Base-by-base conservation (phyloP, 495 filamentous ascomycete species). In the Tetracladium setigerum region DNA sequence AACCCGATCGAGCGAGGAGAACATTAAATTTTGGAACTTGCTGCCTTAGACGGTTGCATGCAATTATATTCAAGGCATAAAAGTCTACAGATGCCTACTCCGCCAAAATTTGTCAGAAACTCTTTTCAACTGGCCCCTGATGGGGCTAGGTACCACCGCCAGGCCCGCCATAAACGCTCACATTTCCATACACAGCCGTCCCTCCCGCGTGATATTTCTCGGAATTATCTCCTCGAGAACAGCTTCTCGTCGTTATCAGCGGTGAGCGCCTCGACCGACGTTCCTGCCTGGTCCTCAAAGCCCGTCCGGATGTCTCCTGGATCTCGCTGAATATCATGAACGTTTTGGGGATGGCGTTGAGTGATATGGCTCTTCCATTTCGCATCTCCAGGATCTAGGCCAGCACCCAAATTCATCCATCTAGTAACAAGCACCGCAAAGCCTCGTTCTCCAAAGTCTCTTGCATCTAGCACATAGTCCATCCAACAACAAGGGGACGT, bases 211-310 rank as follows among this genome's bases (percentile, higher is more conserved):
- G n/a, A n/a, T n/a, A n/a, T n/a, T n/a, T n/a, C n/a, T n/a, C n/a
- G n/a, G n/a, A n/a, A n/a, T n/a, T n/a, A n/a, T n/a, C n/a, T n/a
- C 46, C 37, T 41, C 31, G 49, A 52, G 44, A 54, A 45, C 39
- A 54, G 39, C 40, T 54, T 54, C 34, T 37, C 14, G 39, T 38
- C 41, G 37, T 54, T 54, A 44, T 54, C 50, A 44, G 44, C 45
- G 39, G 50, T 54, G 39, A 54, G 38, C 38, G 44, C 44, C 38
- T 54, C 40, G 18, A 54, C 39, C 27, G 40, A 54, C 40, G 39
- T n/a, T 33, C 36, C 46, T 34, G 32, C 46, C 17, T 54, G 50
- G 30, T 45, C 35, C 44, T 54, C 50, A 35, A 49, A 54, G 44
- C 24, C 32, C 46, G 14, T 36, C 22, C 41, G 52, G 43, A 54